Evolutionary conservation across 345 rosid genomes (phyloP), one percentile per base, ranked within the genome.

Genomic region (Populus euphratica): DNA sequence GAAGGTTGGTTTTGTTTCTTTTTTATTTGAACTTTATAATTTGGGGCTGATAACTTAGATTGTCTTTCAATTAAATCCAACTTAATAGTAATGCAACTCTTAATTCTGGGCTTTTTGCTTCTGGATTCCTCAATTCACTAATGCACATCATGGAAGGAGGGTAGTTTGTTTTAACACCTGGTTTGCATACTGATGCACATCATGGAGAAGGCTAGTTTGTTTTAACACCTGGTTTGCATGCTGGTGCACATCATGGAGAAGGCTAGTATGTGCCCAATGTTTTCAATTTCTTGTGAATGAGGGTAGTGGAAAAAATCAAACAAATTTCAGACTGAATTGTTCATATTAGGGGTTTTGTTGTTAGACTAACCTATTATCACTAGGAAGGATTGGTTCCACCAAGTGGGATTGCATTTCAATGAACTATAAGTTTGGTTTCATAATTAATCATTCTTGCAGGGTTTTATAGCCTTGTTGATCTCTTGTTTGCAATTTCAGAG

Each of bases 1-100:
- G 96, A 96, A 96, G 99, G 99, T 96, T 90, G 97, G 99, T 90
- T 74, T 85, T 82, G 49, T 77, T 76, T 78, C 69, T 8, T 43
- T 43, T 14, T n/a, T 54, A 27, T 54, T 54, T 78, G 20, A 47
- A 50, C 13, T 18, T 65, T 49, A 18, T 43, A 70, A 44, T 63
- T 25, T 66, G 71, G 72, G 62, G 21, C 21, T 25, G 38, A 4
- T 47, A 44, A 47, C 38, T 31, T 73, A 65, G 68, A 39, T 23
- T 56, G 65, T 63, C 64, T n/a, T 21, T 12, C 17, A 20, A 44
- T 31, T 73, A 72, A 66, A 54, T 35, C 52, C 54, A 29, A 64
- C 61, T 31, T 64, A 66, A n/a, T 52, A 29, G 66, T 11, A 54
- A 56, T 64, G 29, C 68, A n/a, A 54, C 59, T 36, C 67, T 25